Conservation (phyloP, 2,329 filamentous ascomycete genomes). For the Diplodia corticola region DNA sequence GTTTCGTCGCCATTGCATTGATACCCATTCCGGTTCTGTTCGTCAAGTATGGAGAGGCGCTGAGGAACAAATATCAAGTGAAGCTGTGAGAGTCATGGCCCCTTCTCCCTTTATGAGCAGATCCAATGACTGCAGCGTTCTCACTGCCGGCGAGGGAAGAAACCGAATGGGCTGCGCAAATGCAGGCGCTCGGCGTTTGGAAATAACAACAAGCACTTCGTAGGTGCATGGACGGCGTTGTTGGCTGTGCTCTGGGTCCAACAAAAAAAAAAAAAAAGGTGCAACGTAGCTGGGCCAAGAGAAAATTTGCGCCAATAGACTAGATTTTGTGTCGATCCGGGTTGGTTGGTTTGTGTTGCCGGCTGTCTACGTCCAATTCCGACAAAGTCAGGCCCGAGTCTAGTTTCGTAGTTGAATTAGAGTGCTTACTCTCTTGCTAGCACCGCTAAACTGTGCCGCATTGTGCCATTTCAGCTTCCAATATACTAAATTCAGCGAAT, state of each 20-base stretch:
- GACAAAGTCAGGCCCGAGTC: background rate
- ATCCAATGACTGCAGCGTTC: background rate
- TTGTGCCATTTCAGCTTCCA: background rate
- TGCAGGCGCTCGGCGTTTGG: background rate
- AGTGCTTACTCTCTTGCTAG: background rate
- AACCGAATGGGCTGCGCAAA: background rate
- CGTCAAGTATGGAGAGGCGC: constrained; percentile 36
- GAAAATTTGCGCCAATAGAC: background rate
- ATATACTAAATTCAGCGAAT: background rate
- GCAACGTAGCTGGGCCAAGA: background rate
- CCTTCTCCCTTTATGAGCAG: background rate
- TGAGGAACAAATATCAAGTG: constrained; percentile 33
- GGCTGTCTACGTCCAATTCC: background rate
- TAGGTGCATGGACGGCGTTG: background rate
- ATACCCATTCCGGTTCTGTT: constrained; percentile 41
- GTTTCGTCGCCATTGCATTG: constrained; percentile 34
- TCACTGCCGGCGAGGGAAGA: background rate
- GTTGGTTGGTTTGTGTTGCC: background rate
- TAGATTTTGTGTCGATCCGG: background rate
- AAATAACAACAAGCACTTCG: background rate
- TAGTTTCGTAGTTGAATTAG: background rate
- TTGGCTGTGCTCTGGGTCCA: background rate
- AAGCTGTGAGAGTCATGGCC: constrained; percentile 27
- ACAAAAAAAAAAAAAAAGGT: background rate
- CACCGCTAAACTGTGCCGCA: background rate